Conservation (phyloP, 352 stramenopile genomes). For the Pythium grandisporangium region DNA sequence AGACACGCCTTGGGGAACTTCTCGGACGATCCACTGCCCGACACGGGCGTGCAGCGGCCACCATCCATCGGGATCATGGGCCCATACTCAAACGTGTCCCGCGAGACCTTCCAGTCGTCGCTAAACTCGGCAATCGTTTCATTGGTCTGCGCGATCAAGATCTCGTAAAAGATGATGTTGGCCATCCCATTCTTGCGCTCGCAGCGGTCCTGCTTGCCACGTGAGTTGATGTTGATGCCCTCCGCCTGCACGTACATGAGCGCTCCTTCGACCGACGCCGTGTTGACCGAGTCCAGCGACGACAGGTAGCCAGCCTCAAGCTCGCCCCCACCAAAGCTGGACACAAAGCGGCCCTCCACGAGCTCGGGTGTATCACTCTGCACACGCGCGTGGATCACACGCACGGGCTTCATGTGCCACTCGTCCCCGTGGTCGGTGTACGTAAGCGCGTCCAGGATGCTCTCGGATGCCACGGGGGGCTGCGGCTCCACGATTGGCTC, state of each 20-base stretch:
- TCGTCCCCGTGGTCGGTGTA: constrained; percentile 17
- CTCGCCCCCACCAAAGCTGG: constrained; percentile 35
- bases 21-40: constrained; percentile 10
- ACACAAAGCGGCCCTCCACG: constrained; percentile 54
- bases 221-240: constrained; percentile 63
- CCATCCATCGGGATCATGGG: constrained; percentile 35
- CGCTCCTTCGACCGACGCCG: constrained; percentile 42
- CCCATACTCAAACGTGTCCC: constrained; percentile 29
- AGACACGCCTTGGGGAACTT: constrained; percentile 24
- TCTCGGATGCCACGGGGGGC: too few relatives aligned
- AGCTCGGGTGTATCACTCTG: constrained; percentile 63
- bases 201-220: constrained; percentile 37
- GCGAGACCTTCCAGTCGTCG: constrained; percentile 11
- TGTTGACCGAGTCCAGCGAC: constrained; percentile 23
- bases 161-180: constrained; percentile 48
- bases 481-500: too few relatives aligned
- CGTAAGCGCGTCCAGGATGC: constrained; percentile 12
- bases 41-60: constrained; percentile 23
- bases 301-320: constrained; percentile 49
- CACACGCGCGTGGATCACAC: constrained; percentile 60
- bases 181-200: constrained; percentile 41
- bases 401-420: constrained; percentile 63
- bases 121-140: constrained; percentile 30
- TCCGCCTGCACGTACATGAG: constrained; percentile 83
- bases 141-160: constrained; percentile 36